Conservation (phyloP, 2,329 filamentous ascomycete species). For the Colletotrichum graminicola region DNA sequence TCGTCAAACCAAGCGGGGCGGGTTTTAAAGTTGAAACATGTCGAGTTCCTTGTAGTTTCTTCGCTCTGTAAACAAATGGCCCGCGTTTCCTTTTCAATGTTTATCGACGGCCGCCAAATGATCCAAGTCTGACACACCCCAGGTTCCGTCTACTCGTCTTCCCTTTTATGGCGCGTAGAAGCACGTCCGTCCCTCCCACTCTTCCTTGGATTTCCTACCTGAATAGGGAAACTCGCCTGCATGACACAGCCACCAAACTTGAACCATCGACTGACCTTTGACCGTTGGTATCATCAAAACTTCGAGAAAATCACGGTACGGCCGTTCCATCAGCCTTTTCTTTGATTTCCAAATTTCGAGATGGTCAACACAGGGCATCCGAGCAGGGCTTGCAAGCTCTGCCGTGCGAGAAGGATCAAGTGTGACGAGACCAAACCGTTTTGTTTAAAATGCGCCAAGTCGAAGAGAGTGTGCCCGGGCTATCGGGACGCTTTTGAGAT, state of each 20-base stretch:
- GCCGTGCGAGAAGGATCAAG: slow-evolving; percentile 53
- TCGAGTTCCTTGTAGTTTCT: slow-evolving; percentile 9
- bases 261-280: slow-evolving; percentile 14
- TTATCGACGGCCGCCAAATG: slow-evolving; percentile 8
- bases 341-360: neutral
- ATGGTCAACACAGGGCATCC: slow-evolving; percentile 43
- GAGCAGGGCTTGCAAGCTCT: slow-evolving; percentile 45
- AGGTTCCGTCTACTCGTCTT: slow-evolving; percentile 12
- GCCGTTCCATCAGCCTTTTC: neutral
- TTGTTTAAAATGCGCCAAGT: slow-evolving; percentile 51
- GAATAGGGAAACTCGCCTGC: slow-evolving; percentile 23
- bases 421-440: slow-evolving; percentile 51
- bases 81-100: slow-evolving; percentile 2
- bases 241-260: slow-evolving; percentile 21
- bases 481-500: slow-evolving; percentile 43
- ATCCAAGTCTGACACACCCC: slow-evolving; percentile 33
- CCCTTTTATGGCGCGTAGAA: slow-evolving; percentile 25
- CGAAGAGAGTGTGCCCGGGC: slow-evolving; percentile 42
- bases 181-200: slow-evolving; percentile 20
- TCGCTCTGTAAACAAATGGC: neutral
- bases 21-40: slow-evolving; percentile 41
- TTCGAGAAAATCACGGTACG: neutral
- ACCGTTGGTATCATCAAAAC: neutral
- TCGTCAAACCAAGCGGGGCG: slow-evolving; percentile 33
- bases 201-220: slow-evolving; percentile 27